Percentiles rank a stretch among this genome's conserved stretches.
Evolutionary conservation across 805 yeast species (phyloP).

Genomic region (Ogataea parapolymorpha): DNA sequence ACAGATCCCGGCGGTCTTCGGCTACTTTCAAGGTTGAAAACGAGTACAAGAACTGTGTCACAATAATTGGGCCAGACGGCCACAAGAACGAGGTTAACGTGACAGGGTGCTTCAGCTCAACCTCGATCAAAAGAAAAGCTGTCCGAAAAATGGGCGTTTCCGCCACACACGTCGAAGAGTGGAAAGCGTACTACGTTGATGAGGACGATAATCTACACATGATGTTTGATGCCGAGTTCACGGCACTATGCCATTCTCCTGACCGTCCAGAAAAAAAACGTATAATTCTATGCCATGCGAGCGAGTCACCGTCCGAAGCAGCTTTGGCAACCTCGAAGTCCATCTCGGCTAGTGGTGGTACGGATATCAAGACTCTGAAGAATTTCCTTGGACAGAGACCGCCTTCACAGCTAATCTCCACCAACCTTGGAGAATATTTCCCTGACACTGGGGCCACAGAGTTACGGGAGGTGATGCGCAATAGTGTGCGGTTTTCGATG

Average conservation of each 20-base stretch:
- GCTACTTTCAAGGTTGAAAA: conserved; percentile 2
- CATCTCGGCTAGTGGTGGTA: conserved; percentile 2
- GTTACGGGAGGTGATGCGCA: conserved; percentile 75
- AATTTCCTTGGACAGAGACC: conserved; percentile 85
- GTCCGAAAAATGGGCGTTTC: conserved; percentile 54
- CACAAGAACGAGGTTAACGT: conserved; percentile 64
- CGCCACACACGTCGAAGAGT: conserved; percentile 41
- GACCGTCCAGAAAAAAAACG: conserved; percentile 70
- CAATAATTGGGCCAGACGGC: conserved; percentile 76
- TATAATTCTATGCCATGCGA: conserved; percentile 61
- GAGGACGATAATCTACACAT: conserved; percentile 39
- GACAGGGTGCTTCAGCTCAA: conserved; percentile 77
- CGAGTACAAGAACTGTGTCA: conserved; percentile 34
- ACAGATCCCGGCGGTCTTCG: not conserved
- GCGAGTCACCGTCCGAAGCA: conserved; percentile 55
- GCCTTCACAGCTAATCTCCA: conserved; percentile 85
- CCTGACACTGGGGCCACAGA: conserved; percentile 75
- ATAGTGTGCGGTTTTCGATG: conserved; percentile 77
- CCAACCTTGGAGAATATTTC: conserved; percentile 85
- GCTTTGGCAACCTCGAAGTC: conserved; percentile 12
- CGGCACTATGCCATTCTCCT: conserved; percentile 75
- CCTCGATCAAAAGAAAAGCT: conserved; percentile 67
- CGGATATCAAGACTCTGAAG: conserved; percentile 29
- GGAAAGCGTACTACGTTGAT: conserved; percentile 57
- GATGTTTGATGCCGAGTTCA: conserved; percentile 74